These are phyloP conservation scores for Rhizopus stolonifer DNA, from an alignment of 371 early-diverging fungal genomes.

Conservation along the genomic window DNA sequence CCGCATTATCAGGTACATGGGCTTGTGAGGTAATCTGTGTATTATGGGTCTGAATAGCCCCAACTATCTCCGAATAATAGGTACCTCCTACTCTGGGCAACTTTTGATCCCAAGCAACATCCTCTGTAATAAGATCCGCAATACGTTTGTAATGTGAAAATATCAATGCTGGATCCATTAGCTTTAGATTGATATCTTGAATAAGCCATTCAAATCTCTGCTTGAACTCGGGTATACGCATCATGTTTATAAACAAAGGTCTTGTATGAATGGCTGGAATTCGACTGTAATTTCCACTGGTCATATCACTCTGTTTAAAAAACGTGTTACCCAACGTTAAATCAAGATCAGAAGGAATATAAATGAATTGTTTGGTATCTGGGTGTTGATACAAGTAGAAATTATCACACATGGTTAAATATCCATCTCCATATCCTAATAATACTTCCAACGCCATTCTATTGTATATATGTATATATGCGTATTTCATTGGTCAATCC, in stretches of 20 bases:
- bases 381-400: constrained; percentile 32
- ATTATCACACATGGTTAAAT: constrained; percentile 33
- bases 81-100: constrained; percentile 10
- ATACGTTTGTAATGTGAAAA: constrained; percentile 25
- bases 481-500: no score
- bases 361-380: constrained; percentile 19
- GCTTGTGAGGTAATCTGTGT: no score
- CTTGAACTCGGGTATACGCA: constrained; percentile 26
- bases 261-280: constrained; percentile 24
- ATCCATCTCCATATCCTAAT: constrained; percentile 39
- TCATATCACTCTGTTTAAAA: constrained; percentile 13
- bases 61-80: no score
- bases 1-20: no score
- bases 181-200: constrained; percentile 9
- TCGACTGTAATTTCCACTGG: constrained; percentile 28
- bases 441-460: constrained; percentile 40
- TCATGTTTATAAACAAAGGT: constrained; percentile 21
- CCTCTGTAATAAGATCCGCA: constrained; percentile 29
- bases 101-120: constrained; percentile 38
- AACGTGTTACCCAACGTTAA: constrained; percentile 27
- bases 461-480: constrained; percentile 7
- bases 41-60: no score
- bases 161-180: constrained; percentile 24
- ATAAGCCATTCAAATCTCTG: constrained; percentile 25
- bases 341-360: constrained; percentile 37